These are phyloP conservation scores for Phytophthora pseudosyringae DNA, from an alignment of 352 stramenopile species.

Conservation along the genomic window DNA sequence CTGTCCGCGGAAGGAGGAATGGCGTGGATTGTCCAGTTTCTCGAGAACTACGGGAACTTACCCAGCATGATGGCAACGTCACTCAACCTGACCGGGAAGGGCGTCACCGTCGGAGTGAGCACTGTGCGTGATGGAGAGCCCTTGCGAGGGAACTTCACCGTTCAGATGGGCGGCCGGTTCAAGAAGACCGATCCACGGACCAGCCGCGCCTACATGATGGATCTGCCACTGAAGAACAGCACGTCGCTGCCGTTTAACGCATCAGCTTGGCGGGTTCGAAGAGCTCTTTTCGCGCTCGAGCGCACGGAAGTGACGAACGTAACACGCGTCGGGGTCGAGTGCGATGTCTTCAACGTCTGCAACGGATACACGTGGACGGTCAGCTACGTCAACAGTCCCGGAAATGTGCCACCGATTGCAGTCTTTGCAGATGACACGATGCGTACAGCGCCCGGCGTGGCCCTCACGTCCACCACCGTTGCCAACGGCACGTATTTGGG, in stretches of 20 bases:
- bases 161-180: conserved; percentile 69
- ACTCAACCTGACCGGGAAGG: conserved; percentile 61
- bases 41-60: conserved; percentile 67
- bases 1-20: conserved; percentile 64
- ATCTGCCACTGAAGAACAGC: conserved; percentile 48
- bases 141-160: conserved; percentile 50
- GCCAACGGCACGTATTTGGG: conserved; percentile 79
- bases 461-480: conserved; percentile 39
- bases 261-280: conserved; percentile 29
- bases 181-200: conserved; percentile 53
- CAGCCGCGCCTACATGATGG: conserved; percentile 52
- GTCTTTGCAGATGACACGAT: conserved; percentile 49
- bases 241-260: conserved; percentile 54
- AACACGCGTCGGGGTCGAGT: conserved; percentile 46
- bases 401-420: conserved; percentile 64
- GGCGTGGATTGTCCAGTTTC: conserved; percentile 73
- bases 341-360: conserved; percentile 66
- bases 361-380: conserved; percentile 76
- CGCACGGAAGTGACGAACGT: conserved; percentile 54
- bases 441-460: conserved; percentile 37
- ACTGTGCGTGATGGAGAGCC: conserved; percentile 58
- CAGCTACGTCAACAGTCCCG: conserved; percentile 64
- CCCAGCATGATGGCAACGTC: conserved; percentile 38
- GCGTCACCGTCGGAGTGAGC: conserved; percentile 37
- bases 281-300: conserved; percentile 41